Base-by-base conservation (phyloP, 345 rosid species). In the Heritiera fomes region DNA sequence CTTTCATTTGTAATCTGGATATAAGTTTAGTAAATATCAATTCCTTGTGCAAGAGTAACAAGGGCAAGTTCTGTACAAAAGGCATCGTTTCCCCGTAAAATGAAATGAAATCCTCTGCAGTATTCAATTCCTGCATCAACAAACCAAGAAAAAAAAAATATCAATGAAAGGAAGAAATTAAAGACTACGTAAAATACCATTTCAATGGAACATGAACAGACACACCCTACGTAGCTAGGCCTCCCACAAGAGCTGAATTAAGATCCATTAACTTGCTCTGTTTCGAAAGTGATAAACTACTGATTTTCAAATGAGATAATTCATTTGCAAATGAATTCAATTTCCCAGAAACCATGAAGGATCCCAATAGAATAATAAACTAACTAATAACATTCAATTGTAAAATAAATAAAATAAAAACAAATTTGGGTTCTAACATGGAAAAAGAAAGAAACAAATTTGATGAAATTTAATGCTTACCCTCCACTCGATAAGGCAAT, bases 401-500 rank as follows among this genome's bases (percentile, higher is more conserved):
- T 56, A 7, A 23, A 23, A 23, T 23, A 23, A 23, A 23, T 23
- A 23, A 23, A 11, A 13, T 45, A 14, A 34, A 60, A 45, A 45
- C 1, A 75, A 7, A 43, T 41, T 40, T 12, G 56, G 8, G 43
- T 71, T 71, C 28, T 15, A 46, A 46, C 40, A 47, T 8, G 70
- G 56, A 8, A 1, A 75, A 43, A 14, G 8, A 47, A 23, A 38
- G 7, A 43, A 78, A 23, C 12, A 23, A 34, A 8, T 14, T 30
- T 18, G 64, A 83, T 30, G 9, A 70, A 18, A 75, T 45, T 38
- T 2, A 75, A 72, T 12, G 20, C 91, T 50, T 91, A 93, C 98
- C 93, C 95, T 93, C 93, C 94, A 95, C 84, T 95, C 98, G 3
- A 88, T 23, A 38, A 95, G 98, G 75, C 94, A 89, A 53, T 93